Evolutionary conservation across 1,284 basidiomycete genomes (phyloP).

Genomic region (Boletus albobrunnescens): DNA sequence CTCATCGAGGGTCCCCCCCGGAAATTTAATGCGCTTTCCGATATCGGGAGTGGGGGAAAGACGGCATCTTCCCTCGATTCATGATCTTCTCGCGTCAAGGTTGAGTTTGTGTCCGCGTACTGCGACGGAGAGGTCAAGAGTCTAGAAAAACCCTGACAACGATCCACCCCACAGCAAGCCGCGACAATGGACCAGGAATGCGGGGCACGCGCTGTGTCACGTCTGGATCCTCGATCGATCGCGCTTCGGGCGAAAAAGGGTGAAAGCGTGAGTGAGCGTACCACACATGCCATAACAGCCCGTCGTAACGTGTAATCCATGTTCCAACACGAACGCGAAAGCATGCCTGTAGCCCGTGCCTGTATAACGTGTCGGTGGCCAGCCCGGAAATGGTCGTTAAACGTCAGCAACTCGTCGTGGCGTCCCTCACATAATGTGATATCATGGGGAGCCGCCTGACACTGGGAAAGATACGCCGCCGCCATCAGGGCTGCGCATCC

Average conservation of each 20-base stretch:
- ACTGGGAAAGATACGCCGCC: slow-evolving; percentile 19
- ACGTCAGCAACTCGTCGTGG: slow-evolving; percentile 16
- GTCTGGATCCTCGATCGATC: background rate
- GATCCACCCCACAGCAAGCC: background rate
- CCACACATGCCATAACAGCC: slow-evolving; percentile 17
- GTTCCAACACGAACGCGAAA: slow-evolving; percentile 3
- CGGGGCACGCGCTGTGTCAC: slow-evolving; percentile 3
- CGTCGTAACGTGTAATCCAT: slow-evolving; percentile 9
- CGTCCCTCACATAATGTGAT: slow-evolving; percentile 9
- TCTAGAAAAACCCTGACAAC: background rate
- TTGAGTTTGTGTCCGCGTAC: background rate
- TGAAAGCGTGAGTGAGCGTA: background rate
- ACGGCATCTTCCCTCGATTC: slow-evolving; percentile 2
- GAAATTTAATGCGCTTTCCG: slow-evolving; percentile 2
- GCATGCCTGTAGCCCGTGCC: slow-evolving; percentile 7
- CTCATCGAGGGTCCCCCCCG: background rate
- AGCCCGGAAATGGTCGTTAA: background rate
- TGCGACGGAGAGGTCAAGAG: background rate
- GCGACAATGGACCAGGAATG: slow-evolving; percentile 1
- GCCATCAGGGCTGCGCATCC: slow-evolving; percentile 11
- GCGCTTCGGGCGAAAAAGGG: background rate
- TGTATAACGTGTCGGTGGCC: background rate
- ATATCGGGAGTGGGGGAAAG: background rate
- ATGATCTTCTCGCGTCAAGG: background rate
- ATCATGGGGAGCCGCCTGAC: background rate